Base-by-base conservation (phyloP, 2,329 filamentous ascomycete genomes). In the Ophiosphaerella korrae region DNA sequence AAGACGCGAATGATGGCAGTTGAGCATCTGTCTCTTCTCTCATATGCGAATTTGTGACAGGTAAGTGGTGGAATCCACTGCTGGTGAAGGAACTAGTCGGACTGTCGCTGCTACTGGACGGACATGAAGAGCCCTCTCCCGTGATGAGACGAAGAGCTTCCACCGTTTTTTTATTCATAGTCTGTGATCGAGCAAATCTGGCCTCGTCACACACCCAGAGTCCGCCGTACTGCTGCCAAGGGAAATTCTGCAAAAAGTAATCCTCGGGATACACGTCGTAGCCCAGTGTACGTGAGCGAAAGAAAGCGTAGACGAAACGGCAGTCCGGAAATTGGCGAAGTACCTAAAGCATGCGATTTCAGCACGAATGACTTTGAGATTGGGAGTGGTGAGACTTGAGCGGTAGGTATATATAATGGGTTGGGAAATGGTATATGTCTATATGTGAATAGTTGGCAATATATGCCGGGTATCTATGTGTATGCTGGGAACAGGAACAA, bases 191-290 rank as follows among this genome's bases (percentile, higher is more conserved):
- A 41, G 72, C 69, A 50, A 75, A 75, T n/a, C 72, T 68, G 37
- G 68, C 67, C 42, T 74, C 71, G 11, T 73, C 68, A 29, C 68
- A 60, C 16, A 68, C 64, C 70, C 71, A 74, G 11, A 75, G 61
- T 29, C 70, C 67, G 9, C 71, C 71, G 51, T 72, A 75, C 45
- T 71, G 62, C 21, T 68, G 66, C 72, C 72, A 75, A 0, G 72
- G 72, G 43, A 75, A 74, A 45, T 60, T 71, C n/a, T 54, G 59
- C 7, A 73, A 58, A 39, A 74, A 75, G 39, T 68, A 55, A 39
- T 74, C 69, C 57, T 74, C 72, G 5, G 72, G 72, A 32, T 74
- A 73, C 16, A 74, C 69, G 33, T 74, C 71, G 52, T 70, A 74
- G 18, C 71, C 71, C 38, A 73, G 63, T 0, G 70, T 72, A 7